Evolutionary conservation across 2,329 filamentous ascomycete species (phyloP), one percentile per base, ranked within the genome.

Genomic region (Botrytis paeoniae): DNA sequence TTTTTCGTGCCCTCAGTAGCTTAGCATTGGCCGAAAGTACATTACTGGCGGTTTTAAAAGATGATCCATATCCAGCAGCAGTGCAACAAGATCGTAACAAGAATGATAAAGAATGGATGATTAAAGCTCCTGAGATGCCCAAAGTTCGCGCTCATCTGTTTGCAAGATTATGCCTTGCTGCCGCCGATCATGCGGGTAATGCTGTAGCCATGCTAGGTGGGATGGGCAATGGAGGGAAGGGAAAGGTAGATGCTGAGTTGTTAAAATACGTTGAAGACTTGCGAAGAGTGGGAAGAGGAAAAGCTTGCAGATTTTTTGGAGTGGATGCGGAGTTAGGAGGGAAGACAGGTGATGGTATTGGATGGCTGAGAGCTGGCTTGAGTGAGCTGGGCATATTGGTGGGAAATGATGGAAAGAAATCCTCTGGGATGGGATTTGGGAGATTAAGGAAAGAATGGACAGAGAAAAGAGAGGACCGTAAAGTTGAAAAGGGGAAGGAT

Each of bases 91-190:
- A 91, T 73, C 88, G 95, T 65, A 97, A 97, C 80, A 89, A 91
- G 70, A 90, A 91, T 77, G 94, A 95, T 81, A 94, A 89, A 75
- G 95, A 98, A 77, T 99, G 95, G 95, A 98, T 98, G 94, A 97
- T 96, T 82, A 93, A 92, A 78, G 89, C 94, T 0, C 94, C 95
- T 0, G 90, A 94, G 69, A 93, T 98, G 66, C 92, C 94, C 43
- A 95, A 95, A 80, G 94, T 97, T 29, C 90, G 95, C 64, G 94
- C 94, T 14, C 91, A 97, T 79, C 86, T 99, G 2, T 97, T 97
- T 80, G 94, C 94, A 2, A 87, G 95, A 1, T 85, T 98, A 12
- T 98, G 94, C 80, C 87, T 98, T 18, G 93, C 94, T 0, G 93
- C 95, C 0, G 91, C 93, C 0, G 95, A 98, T 77, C 95, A 98